phyloP scores from a whole-genome alignment of 148 eudicot genomes.

The Cornus suecica region DNA sequence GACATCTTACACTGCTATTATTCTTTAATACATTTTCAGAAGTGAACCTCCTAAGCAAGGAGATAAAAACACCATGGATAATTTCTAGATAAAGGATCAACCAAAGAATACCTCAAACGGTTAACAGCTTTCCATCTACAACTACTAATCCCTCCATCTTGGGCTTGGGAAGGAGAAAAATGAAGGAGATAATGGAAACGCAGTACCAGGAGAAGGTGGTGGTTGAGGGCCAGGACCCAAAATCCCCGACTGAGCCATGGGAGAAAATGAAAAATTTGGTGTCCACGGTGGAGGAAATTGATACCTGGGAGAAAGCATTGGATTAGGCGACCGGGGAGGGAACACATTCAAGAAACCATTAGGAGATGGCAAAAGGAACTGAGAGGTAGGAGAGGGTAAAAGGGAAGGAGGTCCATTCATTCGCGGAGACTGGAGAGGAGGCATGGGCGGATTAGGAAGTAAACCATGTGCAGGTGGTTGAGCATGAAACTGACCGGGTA shows the following conservation, averaged over 20 bases:
- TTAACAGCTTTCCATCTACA: conserved; percentile 13
- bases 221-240: conserved; percentile 75
- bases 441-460: conserved; percentile 42
- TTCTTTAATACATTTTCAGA: conserved; percentile 13
- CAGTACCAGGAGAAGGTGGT: conserved; percentile 72
- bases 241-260: conserved; percentile 59
- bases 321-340: conserved; percentile 81
- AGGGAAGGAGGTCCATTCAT: conserved; percentile 46
- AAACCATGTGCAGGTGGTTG: conserved; percentile 42
- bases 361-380: conserved; percentile 76
- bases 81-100: conserved; percentile 4
- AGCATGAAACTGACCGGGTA: conserved; percentile 31
- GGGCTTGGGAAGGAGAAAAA: conserved; percentile 76
- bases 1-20: conserved; percentile 7
- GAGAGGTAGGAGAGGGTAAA: conserved; percentile 71
- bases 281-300: conserved; percentile 72
- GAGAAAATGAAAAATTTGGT: conserved; percentile 69
- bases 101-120: conserved; percentile 14
- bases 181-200: conserved; percentile 69
- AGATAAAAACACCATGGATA: conserved; percentile 6
- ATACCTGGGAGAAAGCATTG: conserved; percentile 71
- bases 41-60: conserved; percentile 14
- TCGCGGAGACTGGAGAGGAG: conserved; percentile 60
- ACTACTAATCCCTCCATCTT: conserved; percentile 76
- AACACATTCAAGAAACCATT: conserved; percentile 54